These are phyloP conservation scores for Ceratocystis cubensis DNA, from an alignment of 2,329 filamentous ascomycete species.

Conservation along the genomic window DNA sequence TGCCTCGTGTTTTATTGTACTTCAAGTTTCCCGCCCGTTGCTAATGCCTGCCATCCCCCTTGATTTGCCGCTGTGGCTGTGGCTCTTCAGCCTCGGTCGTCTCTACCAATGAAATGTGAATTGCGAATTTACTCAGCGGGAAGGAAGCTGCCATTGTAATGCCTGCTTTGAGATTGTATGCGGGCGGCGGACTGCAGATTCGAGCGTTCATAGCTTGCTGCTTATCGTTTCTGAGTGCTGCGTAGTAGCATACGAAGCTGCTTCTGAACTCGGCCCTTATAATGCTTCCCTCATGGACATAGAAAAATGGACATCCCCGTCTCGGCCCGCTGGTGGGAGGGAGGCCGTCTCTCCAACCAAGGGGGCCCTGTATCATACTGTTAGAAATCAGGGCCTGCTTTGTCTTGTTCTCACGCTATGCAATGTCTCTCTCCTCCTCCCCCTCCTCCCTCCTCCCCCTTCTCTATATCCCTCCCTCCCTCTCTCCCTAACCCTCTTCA, in stretches of 20 bases:
- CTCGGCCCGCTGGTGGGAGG: background rate
- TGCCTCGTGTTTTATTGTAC: background rate
- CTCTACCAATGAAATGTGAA: no score
- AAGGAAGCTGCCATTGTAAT: constrained; percentile 2
- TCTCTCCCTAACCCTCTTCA: background rate
- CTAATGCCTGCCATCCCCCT: background rate
- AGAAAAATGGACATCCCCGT: background rate
- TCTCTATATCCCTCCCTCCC: no score
- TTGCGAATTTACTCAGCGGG: background rate
- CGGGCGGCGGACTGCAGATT: background rate
- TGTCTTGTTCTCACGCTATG: background rate
- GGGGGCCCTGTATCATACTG: background rate
- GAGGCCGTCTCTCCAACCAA: background rate
- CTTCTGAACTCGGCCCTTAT: no score
- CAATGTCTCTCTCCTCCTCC: background rate
- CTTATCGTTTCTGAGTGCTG: background rate
- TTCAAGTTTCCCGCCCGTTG: background rate
- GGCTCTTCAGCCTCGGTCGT: background rate
- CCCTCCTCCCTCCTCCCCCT: no score
- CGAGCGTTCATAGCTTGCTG: background rate
- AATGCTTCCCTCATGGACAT: background rate
- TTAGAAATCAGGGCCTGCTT: background rate
- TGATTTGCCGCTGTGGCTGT: constrained; percentile 1
- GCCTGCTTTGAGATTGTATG: background rate
- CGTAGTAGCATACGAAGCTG: background rate